These are phyloP conservation scores for Leccinum arenicola DNA, from an alignment of 768 basidiomycete species.

Conservation along the genomic window DNA sequence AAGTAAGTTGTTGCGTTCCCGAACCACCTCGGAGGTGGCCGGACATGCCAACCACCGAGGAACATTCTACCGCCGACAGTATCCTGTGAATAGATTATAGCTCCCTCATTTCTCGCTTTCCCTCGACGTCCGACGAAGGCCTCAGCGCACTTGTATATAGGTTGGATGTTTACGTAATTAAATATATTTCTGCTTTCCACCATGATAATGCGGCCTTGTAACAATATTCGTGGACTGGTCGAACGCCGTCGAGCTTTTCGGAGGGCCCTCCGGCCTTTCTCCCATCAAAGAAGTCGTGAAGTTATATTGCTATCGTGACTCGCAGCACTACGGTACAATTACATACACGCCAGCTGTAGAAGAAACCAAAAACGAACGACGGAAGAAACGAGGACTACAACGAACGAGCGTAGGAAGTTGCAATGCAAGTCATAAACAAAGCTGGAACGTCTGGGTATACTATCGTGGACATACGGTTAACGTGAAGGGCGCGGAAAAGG, in stretches of 20 bases:
- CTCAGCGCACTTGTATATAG: too few relatives aligned
- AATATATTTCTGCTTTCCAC: too few relatives aligned
- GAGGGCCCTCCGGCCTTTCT: background rate
- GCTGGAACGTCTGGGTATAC: conserved; percentile 21
- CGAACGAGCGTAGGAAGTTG: conserved; percentile 22
- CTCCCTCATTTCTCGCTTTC: too few relatives aligned
- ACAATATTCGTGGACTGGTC: background rate
- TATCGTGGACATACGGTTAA: conserved; percentile 14
- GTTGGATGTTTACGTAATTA: background rate
- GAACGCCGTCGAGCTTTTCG: background rate
- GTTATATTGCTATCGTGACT: background rate
- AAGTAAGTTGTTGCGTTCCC: too few relatives aligned
- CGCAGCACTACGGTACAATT: background rate
- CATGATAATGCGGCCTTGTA: too few relatives aligned
- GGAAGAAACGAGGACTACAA: conserved; percentile 7
- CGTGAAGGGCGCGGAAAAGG: conserved; percentile 11
- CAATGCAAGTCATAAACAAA: conserved; percentile 12
- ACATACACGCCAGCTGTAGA: conserved; percentile 1
- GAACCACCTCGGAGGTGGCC: too few relatives aligned
- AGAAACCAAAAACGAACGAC: conserved; percentile 16
- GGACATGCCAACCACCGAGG: too few relatives aligned
- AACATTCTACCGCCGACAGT: too few relatives aligned
- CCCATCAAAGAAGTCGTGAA: background rate
- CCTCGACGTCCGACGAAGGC: too few relatives aligned
- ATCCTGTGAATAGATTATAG: too few relatives aligned